A percentile compares a stretch with the other conserved stretches of the same genome.
Evolutionary conservation across 345 rosid species (phyloP).

Genomic region (Punica granatum): DNA sequence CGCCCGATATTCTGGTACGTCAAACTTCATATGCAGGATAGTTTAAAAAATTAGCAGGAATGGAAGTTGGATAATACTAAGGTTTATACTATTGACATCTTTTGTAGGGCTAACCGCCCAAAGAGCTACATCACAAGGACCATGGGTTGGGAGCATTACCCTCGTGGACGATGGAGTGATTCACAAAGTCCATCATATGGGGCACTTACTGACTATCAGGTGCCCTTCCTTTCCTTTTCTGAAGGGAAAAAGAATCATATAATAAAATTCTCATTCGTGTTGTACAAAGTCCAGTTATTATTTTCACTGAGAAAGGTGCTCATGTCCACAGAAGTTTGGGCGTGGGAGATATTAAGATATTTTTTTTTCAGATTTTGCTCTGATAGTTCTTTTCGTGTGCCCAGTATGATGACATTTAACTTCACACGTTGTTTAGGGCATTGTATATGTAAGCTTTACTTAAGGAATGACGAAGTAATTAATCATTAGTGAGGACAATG

Average conservation of each 20-base stretch:
- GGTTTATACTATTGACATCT: background rate
- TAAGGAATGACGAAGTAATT: too few relatives aligned
- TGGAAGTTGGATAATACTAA: background rate
- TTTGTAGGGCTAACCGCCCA: slow-evolving; percentile 94
- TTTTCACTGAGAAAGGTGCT: too few relatives aligned
- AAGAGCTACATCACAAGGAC: slow-evolving; percentile 95
- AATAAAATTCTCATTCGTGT: background rate
- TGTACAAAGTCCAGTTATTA: background rate
- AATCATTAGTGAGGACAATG: too few relatives aligned
- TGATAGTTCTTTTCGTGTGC: too few relatives aligned
- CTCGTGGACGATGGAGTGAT: slow-evolving; percentile 92
- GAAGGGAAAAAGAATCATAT: background rate
- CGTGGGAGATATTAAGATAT: background rate
- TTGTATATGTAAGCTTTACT: too few relatives aligned
- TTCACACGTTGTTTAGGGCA: too few relatives aligned
- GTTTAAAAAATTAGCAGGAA: background rate
- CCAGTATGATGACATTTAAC: too few relatives aligned
- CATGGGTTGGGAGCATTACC: slow-evolving; percentile 85
- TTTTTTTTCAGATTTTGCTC: too few relatives aligned
- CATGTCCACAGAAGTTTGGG: background rate
- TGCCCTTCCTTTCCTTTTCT: slow-evolving; percentile 9
- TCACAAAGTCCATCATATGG: slow-evolving; percentile 82
- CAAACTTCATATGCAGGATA: background rate
- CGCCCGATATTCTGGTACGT: slow-evolving; percentile 93
- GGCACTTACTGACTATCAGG: slow-evolving; percentile 84